Conservation (phyloP, 768 basidiomycete genomes). For the Mycena epipterygia region DNA sequence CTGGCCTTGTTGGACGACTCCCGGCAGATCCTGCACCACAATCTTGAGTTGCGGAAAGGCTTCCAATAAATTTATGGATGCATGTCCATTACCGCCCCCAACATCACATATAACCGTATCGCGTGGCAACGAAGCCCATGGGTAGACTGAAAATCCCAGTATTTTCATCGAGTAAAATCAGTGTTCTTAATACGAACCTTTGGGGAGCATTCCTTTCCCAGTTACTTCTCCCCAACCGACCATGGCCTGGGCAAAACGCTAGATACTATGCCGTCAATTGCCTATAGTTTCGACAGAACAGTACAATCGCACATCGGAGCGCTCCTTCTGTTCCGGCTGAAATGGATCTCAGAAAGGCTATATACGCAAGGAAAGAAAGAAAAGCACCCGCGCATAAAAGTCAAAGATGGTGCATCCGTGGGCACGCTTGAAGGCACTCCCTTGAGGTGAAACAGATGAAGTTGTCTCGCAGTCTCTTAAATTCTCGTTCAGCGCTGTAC, state of each 20-base stretch:
- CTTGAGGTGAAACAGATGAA: background rate
- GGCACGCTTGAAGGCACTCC: slow-evolving; percentile 32
- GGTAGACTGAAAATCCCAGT: slow-evolving; percentile 44
- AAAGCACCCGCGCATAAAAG: slow-evolving; percentile 17
- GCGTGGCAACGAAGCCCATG: slow-evolving; percentile 48
- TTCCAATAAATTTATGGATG: slow-evolving; percentile 49
- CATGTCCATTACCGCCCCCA: slow-evolving; percentile 54
- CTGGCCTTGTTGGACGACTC: slow-evolving; percentile 45
- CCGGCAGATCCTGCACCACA: slow-evolving; percentile 54
- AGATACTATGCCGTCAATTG: too few relatives aligned
- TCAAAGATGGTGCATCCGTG: slow-evolving; percentile 37
- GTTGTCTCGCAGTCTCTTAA: slow-evolving; percentile 50
- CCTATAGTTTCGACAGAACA: too few relatives aligned
- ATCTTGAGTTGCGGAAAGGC: slow-evolving; percentile 50
- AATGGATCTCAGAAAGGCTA: background rate
- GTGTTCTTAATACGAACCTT: slow-evolving; percentile 35
- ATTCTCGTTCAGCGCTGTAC: slow-evolving; percentile 47
- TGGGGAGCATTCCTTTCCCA: slow-evolving; percentile 44
- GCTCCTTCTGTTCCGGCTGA: slow-evolving; percentile 34
- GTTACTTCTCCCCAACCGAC: slow-evolving; percentile 47
- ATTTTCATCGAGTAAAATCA: background rate
- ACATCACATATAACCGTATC: slow-evolving; percentile 54
- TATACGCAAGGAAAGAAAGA: background rate
- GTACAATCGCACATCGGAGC: slow-evolving; percentile 25
- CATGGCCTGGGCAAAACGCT: slow-evolving; percentile 49